Base-by-base conservation (phyloP, 179 eudicot species). In the Amaranthus tricolor region DNA sequence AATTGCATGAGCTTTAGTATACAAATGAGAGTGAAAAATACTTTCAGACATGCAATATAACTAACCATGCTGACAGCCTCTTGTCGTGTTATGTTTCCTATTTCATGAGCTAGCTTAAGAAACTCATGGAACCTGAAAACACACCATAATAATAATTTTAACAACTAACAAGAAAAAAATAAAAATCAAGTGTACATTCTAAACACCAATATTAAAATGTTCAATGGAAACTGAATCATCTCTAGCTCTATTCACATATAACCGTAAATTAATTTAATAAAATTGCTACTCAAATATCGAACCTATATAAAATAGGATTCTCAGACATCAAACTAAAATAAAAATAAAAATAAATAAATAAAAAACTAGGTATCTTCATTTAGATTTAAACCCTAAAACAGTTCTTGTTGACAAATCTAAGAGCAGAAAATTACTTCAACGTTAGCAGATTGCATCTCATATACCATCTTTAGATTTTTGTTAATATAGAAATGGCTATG, bases 51-150 rank as follows among this genome's bases (percentile, higher is more conserved):
- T 17, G 74, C 45, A 70, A 73, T 70, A 74, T 62, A 66, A 82
- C 95, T 40, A 72, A 93, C 99, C 97, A 95, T 95, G 90, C 99
- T 95, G 63, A 95, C 98, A 85, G 99, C 96, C 84, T 95, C 99
- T 83, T 95, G 99, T 67, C 99, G 90, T 11, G 99, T 95, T 75
- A 95, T 87, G 80, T 93, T 95, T 80, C 99, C 99, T 79, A 93
- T 89, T 83, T 95, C 99, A 86, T 95, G 88, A 71, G 93, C 97
- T 76, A 81, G 92, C 90, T 95, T 95, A 74, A 95, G 85, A 81
- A 95, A 95, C 86, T 89, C 97, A 74, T 95, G 99, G 80, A 95
- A 95, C 96, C 99, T 95, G 87, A 71, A 80, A 84, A 57, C 20
- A 53, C 19, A 71, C 11, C 68, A 62, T 14, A 16, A 62, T 24